phyloP scores from a whole-genome alignment of 805 yeast species.

The Metschnikowia chrysomelidarum region DNA sequence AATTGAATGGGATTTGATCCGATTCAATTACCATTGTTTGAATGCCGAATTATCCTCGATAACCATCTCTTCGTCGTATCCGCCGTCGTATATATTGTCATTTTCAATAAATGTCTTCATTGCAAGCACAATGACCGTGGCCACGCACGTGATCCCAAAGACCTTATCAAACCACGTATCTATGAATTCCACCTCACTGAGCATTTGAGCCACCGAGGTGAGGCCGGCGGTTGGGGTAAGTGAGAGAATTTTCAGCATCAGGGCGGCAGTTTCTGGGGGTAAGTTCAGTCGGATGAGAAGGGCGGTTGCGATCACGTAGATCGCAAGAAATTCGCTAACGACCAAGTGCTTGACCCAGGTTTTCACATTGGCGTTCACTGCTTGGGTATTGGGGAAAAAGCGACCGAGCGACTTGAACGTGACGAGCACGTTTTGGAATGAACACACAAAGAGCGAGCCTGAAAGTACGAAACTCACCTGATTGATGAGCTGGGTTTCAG shows the following conservation, averaged over 20 bases:
- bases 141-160: constrained; percentile 43
- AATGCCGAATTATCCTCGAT: constrained; percentile 21
- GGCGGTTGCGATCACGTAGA: constrained; percentile 52
- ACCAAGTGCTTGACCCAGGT: constrained; percentile 38
- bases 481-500: constrained; percentile 42
- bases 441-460: constrained; percentile 56
- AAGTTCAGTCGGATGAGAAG: constrained; percentile 47
- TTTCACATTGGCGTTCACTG: constrained; percentile 13
- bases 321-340: constrained; percentile 46
- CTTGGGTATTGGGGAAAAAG: constrained; percentile 25
- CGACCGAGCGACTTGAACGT: constrained; percentile 55
- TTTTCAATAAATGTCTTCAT: constrained; percentile 19
- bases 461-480: constrained; percentile 53
- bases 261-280: constrained; percentile 43
- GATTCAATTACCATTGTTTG: constrained; percentile 9
- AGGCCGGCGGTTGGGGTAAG: constrained; percentile 22
- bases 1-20: too few relatives aligned
- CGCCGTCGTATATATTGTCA: constrained; percentile 19
- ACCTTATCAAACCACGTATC: constrained; percentile 54
- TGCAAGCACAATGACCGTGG: constrained; percentile 28
- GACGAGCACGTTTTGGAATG: constrained; percentile 60
- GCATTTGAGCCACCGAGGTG: constrained; percentile 20
- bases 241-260: constrained; percentile 38
- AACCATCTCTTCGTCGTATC: constrained; percentile 36
- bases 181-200: constrained; percentile 43